phyloP scores from a whole-genome alignment of 129 eudicot species.

The Solidago caesia region DNA sequence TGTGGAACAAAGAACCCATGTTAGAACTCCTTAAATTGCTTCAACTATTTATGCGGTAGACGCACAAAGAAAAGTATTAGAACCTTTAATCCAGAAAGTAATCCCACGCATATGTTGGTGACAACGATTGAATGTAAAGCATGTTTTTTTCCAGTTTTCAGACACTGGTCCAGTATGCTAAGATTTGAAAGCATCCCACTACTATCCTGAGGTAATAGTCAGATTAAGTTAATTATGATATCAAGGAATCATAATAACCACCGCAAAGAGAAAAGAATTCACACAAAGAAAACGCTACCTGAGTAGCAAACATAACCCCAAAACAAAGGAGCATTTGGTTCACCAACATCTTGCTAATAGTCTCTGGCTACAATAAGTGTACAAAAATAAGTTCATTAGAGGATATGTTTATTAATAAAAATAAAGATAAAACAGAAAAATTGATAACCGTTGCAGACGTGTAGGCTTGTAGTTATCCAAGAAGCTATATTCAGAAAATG shows the following conservation, averaged over 20 bases:
- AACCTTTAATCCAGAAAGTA: conserved; percentile 96
- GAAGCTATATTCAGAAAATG: conserved; percentile 18
- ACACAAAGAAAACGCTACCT: conserved; percentile 51
- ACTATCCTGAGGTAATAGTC: conserved; percentile 79
- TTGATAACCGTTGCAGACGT: neutral
- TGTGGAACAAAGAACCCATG: conserved; percentile 18
- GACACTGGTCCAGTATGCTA: conserved; percentile 72
- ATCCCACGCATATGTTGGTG: conserved; percentile 88
- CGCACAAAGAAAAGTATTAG: conserved; percentile 18
- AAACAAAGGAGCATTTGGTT: conserved; percentile 94
- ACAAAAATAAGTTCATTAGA: neutral
- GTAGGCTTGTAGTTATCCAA: neutral
- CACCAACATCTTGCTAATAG: conserved; percentile 88
- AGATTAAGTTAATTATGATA: conserved; percentile 23
- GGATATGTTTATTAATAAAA: conserved; percentile 13
- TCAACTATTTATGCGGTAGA: conserved; percentile 6
- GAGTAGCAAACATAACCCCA: conserved; percentile 86
- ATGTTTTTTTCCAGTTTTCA: conserved; percentile 75
- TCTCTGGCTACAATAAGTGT: conserved; percentile 69
- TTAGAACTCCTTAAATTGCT: conserved; percentile 19
- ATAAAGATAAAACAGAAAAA: conserved; percentile 12
- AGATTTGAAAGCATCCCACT: conserved; percentile 80
- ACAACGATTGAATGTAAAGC: conserved; percentile 63
- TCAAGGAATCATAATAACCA: conserved; percentile 18
- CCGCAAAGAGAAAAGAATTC: conserved; percentile 11